Conservation (phyloP, 2,329 filamentous ascomycete species). For the Cladosporium colombiae region DNA sequence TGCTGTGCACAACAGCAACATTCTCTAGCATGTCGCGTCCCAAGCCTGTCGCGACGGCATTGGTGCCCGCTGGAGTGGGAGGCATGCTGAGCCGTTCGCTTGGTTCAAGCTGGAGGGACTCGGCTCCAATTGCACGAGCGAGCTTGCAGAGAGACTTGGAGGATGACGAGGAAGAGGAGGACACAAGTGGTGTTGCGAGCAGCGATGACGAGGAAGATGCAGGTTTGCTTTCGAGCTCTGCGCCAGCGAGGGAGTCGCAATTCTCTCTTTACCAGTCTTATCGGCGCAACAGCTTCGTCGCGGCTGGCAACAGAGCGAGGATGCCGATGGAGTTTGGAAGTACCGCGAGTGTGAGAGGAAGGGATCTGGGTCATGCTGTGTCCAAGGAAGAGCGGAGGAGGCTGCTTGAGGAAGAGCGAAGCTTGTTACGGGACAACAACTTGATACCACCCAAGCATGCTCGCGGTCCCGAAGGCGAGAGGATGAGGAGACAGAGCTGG, state of each 20-base stretch:
- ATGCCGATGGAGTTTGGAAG: constrained; percentile 53
- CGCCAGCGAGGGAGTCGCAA: constrained; percentile 8
- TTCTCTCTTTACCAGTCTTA: constrained; percentile 64
- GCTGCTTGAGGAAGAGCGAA: constrained; percentile 56
- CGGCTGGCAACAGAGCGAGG: constrained; percentile 63
- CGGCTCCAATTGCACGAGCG: constrained; percentile 24
- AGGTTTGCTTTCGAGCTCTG: constrained; percentile 19
- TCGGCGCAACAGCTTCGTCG: constrained; percentile 73
- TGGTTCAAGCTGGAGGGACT: constrained; percentile 18
- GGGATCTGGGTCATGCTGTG: constrained; percentile 41
- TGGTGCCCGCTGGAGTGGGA: not conserved
- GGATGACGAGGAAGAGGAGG: constrained; percentile 25
- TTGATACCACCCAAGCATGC: constrained; percentile 53
- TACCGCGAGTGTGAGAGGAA: constrained; percentile 50
- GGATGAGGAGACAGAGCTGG: constrained; percentile 18
- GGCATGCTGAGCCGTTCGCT: constrained; percentile 14
- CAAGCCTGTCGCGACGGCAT: constrained; percentile 11
- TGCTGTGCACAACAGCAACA: not conserved
- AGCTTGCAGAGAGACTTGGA: constrained; percentile 28
- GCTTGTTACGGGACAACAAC: constrained; percentile 58
- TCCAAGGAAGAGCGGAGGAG: constrained; percentile 52
- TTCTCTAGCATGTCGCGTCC: constrained; percentile 15
- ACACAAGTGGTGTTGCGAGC: not conserved
- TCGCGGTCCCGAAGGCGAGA: not conserved
- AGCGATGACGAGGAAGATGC: constrained; percentile 14